Evolutionary conservation across 169 alveolate genomes (phyloP).

Genomic region (Cryptosporidium andersoni): DNA sequence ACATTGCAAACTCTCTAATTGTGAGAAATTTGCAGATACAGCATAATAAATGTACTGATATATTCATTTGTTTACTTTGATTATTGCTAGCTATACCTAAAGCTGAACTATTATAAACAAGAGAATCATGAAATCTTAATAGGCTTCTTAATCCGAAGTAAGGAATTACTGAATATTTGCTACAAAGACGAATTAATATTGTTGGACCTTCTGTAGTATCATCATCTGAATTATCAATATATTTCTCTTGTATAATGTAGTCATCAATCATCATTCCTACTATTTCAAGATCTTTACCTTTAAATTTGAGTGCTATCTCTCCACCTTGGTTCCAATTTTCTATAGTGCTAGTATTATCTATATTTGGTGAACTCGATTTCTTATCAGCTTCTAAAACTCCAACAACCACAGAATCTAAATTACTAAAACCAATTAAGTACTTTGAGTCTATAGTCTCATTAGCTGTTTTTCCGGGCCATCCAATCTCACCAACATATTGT

Average conservation of each 20-base stretch:
- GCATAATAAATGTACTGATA: slow-evolving; percentile 36
- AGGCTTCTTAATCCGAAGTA: slow-evolving; percentile 45
- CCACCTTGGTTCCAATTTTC: slow-evolving; percentile 68
- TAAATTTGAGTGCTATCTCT: slow-evolving; percentile 13
- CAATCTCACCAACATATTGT: slow-evolving; percentile 21
- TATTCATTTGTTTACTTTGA: slow-evolving; percentile 5
- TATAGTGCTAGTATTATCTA: background rate
- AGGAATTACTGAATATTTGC: slow-evolving; percentile 55
- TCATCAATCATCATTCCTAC: slow-evolving; percentile 18
- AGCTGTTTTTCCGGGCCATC: slow-evolving; percentile 66
- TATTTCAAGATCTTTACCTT: slow-evolving; percentile 3
- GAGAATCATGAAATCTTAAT: slow-evolving; percentile 32
- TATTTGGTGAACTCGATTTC: background rate
- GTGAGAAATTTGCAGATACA: slow-evolving; percentile 34
- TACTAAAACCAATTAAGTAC: slow-evolving; percentile 15
- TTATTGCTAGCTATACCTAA: slow-evolving; percentile 39
- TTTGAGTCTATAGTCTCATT: slow-evolving; percentile 52
- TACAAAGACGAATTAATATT: slow-evolving; percentile 28
- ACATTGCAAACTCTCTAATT: slow-evolving; percentile 15
- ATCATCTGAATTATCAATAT: background rate
- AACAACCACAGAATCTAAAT: slow-evolving; percentile 12
- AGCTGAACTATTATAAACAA: slow-evolving; percentile 37
- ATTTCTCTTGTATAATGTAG: slow-evolving; percentile 1
- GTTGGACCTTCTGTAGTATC: slow-evolving; percentile 51
- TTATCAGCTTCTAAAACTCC: slow-evolving; percentile 8